Conservation (phyloP, 352 stramenopile species). For the Blastocystis hominis region DNA sequence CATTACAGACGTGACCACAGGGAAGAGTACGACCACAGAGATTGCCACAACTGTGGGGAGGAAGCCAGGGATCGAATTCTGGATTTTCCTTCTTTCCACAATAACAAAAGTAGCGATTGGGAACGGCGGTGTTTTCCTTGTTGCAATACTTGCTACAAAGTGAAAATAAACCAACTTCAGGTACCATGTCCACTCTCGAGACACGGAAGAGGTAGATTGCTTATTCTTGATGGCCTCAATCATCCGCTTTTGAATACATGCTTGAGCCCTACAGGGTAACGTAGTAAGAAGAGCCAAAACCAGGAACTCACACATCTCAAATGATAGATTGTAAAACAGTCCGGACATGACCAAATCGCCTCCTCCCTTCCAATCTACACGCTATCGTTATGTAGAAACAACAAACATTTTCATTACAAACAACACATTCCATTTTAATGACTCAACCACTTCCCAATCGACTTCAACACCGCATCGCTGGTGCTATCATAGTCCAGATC, state of each 20-base stretch:
- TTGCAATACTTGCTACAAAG: slow-evolving; percentile 24
- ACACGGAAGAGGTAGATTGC: slow-evolving; percentile 11
- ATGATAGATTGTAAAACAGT: slow-evolving; percentile 36
- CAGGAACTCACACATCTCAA: slow-evolving; percentile 45
- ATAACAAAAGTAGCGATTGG: slow-evolving; percentile 40
- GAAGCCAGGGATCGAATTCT: slow-evolving; percentile 49
- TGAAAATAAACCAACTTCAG: neutral
- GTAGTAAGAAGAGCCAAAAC: neutral
- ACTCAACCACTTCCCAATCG: neutral
- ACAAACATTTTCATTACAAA: slow-evolving; percentile 4
- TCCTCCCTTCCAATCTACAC: slow-evolving; percentile 17
- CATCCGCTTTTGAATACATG: slow-evolving; percentile 41
- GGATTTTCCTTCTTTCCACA: slow-evolving; percentile 56
- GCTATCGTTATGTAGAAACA: neutral
- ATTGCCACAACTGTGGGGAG: slow-evolving; percentile 43
- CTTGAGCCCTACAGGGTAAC: slow-evolving; percentile 22
- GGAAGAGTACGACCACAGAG: slow-evolving; percentile 22
- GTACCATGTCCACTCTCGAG: slow-evolving; percentile 29
- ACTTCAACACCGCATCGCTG: neutral
- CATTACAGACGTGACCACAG: slow-evolving; percentile 54
- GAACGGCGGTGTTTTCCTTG: neutral
- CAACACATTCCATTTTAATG: slow-evolving; percentile 28
- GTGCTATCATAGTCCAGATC: neutral
- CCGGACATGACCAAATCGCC: slow-evolving; percentile 34
- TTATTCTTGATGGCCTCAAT: slow-evolving; percentile 48